Evolutionary conservation across 768 basidiomycete genomes (phyloP), one percentile per base, ranked within the genome.

Genomic region (Podaxis sp.): DNA sequence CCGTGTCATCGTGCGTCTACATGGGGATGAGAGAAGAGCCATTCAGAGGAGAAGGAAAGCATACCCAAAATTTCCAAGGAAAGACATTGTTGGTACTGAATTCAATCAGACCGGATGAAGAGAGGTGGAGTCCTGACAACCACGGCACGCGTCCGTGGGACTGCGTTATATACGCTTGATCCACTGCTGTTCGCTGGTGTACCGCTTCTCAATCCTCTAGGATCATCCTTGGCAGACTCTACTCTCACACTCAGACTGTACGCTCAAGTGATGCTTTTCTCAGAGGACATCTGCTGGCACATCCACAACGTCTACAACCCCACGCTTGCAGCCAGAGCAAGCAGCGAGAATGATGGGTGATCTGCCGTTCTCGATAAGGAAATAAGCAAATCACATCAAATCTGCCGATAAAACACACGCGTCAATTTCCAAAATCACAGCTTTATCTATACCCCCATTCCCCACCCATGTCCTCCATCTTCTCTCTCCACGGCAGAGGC

Each of bases 401-500:
- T 50, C 28, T 30, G n/a, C 57, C 46, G 26, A 58, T 49, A 48
- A 58, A 58, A 49, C 41, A 2, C 24, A 6, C 11, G 20, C 13
- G 49, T 37, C 24, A 58, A 33, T 33, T 33, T 33, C 33, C 33
- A 10, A 33, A 10, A 33, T 33, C 33, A 33, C 33, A 33, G 33
- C 33, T 10, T 33, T 33, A 33, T 33, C 33, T 33, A 33, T 33
- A 33, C 33, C 33, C 33, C 33, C 33, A 10, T 33, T 54, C 53
- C 56, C 49, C 28, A n/a, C 30, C 30, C 33, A 59, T 60, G 37
- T 67, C 66, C 36, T 50, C 78, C 24, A 73, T 78, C 13, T 72
- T 85, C 56, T 80, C 81, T 54, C 70, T 83, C 33, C 75, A 77
- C 4, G 92, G 93, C 26, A 79, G 81, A 67, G 88, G 87, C 44